Evolutionary conservation across 1,139 yeast genomes (phyloP).

Genomic region (Protomyces lactucae-debilis): DNA sequence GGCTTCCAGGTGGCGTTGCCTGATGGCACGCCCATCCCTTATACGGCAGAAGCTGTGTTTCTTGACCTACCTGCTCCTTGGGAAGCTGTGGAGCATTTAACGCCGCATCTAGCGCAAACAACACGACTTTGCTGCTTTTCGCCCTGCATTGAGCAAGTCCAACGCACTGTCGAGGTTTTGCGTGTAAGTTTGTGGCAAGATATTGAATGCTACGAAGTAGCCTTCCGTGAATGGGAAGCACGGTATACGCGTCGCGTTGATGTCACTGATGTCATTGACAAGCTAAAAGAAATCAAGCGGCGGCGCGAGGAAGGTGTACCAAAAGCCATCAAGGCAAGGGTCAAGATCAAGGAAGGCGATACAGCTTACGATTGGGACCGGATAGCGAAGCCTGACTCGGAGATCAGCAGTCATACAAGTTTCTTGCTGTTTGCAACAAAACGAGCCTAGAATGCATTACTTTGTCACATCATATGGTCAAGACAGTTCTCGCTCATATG

Average conservation of each 20-base stretch:
- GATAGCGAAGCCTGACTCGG: constrained; percentile 76
- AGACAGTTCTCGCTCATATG: too few relatives aligned
- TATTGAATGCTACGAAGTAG: constrained; percentile 89
- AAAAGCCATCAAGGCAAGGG: constrained; percentile 44
- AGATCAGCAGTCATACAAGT: constrained; percentile 89
- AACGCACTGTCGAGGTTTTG: constrained; percentile 70
- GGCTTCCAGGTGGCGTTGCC: constrained; percentile 54
- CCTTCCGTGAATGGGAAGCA: constrained; percentile 83
- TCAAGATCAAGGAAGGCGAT: constrained; percentile 82
- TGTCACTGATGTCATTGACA: constrained; percentile 71
- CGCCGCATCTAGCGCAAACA: constrained; percentile 46
- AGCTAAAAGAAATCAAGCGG: constrained; percentile 73
- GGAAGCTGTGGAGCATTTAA: constrained; percentile 82
- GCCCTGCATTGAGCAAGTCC: constrained; percentile 97
- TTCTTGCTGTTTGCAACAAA: constrained; percentile 77
- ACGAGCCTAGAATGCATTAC: background rate
- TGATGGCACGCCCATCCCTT: constrained; percentile 34
- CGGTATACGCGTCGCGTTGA: constrained; percentile 82
- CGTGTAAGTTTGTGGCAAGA: constrained; percentile 77
- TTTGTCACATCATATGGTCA: too few relatives aligned
- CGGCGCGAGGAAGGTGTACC: constrained; percentile 73
- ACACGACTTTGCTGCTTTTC: constrained; percentile 38
- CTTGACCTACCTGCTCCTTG: constrained; percentile 96
- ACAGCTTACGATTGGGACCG: constrained; percentile 70
- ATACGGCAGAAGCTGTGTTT: constrained; percentile 68